phyloP scores from a whole-genome alignment of 2,329 filamentous ascomycete genomes.

The Knufia fluminis region DNA sequence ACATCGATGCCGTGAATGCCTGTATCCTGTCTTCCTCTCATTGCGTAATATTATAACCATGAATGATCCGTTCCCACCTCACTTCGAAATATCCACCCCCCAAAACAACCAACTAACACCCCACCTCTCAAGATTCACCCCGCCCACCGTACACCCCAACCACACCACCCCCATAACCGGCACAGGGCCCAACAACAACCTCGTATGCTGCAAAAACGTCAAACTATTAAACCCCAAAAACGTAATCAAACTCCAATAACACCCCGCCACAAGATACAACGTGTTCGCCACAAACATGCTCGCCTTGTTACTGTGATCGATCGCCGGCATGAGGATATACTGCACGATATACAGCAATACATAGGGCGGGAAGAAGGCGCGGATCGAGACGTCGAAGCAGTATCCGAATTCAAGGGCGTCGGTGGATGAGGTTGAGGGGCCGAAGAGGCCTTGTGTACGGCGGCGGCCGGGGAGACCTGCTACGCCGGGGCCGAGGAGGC shows the following conservation, averaged over 20 bases:
- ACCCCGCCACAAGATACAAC: conserved; percentile 55
- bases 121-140: conserved; percentile 38
- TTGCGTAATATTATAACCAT: no score
- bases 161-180: conserved; percentile 52
- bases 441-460: conserved; percentile 48
- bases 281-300: conserved; percentile 54
- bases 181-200: conserved; percentile 54
- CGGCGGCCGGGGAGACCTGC: conserved; percentile 38
- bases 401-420: conserved; percentile 58
- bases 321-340: conserved; percentile 56
- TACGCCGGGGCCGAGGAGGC: conserved; percentile 48
- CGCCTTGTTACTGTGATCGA: conserved; percentile 34
- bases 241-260: conserved; percentile 59
- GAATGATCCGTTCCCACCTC: not conserved
- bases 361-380: conserved; percentile 60
- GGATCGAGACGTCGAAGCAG: conserved; percentile 60
- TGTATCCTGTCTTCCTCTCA: no score
- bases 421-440: conserved; percentile 41
- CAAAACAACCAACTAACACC: conserved; percentile 38
- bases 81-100: conserved; percentile 26
- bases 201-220: conserved; percentile 58
- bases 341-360: conserved; percentile 58
- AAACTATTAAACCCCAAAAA: conserved; percentile 62
- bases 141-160: conserved; percentile 41
- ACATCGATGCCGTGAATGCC: no score